A percentile compares a stretch with the other conserved stretches of the same genome.
phyloP scores from a whole-genome alignment of 768 basidiomycete species.

The Naganishia antarctica region DNA sequence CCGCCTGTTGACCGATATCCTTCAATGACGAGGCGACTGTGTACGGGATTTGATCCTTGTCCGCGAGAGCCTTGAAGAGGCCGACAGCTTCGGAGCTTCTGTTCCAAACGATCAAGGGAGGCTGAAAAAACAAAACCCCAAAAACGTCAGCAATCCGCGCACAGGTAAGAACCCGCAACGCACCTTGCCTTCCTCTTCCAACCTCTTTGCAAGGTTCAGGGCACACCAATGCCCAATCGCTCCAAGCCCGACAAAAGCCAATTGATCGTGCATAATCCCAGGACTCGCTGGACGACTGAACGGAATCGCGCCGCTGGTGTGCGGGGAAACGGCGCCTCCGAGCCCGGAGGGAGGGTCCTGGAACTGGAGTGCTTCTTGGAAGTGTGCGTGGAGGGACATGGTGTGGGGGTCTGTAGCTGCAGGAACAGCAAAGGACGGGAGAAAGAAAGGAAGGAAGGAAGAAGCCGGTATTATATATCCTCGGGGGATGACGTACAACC shows the following conservation, averaged over 20 bases:
- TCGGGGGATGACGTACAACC: neutral
- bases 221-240: conserved; percentile 58
- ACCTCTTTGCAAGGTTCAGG: conserved; percentile 64
- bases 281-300: conserved; percentile 46
- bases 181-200: conserved; percentile 32
- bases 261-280: conserved; percentile 38
- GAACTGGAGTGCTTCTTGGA: conserved; percentile 10
- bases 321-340: conserved; percentile 15
- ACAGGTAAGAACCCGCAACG: conserved; percentile 12
- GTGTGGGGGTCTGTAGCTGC: neutral
- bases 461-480: neutral
- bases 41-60: conserved; percentile 60
- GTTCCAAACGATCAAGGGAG: conserved; percentile 70
- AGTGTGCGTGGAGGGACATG: conserved; percentile 20
- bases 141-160: conserved; percentile 34
- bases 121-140: conserved; percentile 48
- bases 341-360: neutral
- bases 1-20: conserved; percentile 61
- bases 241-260: conserved; percentile 19
- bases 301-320: conserved; percentile 33
- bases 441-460: neutral
- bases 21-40: conserved; percentile 58
- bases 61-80: conserved; percentile 58
- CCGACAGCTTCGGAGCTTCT: conserved; percentile 53
- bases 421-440: neutral